phyloP scores from a whole-genome alignment of 768 basidiomycete species.

The Boletellus ananas region DNA sequence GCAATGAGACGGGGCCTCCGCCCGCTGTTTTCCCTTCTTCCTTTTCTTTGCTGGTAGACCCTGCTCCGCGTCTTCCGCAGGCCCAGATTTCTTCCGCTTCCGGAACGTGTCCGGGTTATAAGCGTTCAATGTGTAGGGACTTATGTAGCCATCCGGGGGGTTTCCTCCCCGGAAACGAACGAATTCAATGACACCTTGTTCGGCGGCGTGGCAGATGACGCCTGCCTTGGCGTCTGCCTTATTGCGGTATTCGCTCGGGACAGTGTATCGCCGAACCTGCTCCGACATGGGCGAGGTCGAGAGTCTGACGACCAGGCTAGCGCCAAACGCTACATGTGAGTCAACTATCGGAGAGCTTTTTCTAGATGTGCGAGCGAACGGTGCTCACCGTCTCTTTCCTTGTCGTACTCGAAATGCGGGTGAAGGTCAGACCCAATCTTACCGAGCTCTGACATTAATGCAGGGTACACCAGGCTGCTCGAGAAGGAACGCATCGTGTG shows the following conservation, averaged over 20 bases:
- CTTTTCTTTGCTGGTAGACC: constrained; percentile 21
- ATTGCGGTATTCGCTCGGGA: constrained; percentile 47
- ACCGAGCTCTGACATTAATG: constrained; percentile 42
- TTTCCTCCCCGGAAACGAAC: constrained; percentile 49
- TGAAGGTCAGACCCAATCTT: constrained; percentile 39
- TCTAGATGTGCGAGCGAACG: neutral
- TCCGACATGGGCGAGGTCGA: constrained; percentile 29
- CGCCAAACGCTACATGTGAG: constrained; percentile 47
- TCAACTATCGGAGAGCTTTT: neutral
- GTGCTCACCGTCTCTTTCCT: constrained; percentile 50
- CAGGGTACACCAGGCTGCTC: constrained; percentile 42
- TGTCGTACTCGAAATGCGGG: constrained; percentile 39
- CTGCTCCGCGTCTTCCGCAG: constrained; percentile 14
- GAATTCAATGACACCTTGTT: constrained; percentile 56
- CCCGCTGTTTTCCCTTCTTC: constrained; percentile 29
- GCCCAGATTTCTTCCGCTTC: constrained; percentile 38
- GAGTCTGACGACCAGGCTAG: constrained; percentile 43
- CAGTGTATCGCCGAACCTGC: constrained; percentile 43
- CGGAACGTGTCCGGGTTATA: constrained; percentile 25
- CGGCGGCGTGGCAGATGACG: constrained; percentile 48
- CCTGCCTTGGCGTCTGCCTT: constrained; percentile 63
- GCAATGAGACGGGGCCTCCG: constrained; percentile 6
- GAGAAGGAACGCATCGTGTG: constrained; percentile 43
- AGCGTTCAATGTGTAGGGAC: constrained; percentile 30
- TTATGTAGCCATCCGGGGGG: constrained; percentile 40